Evolutionary conservation across 768 basidiomycete species (phyloP).

Genomic region (Macrocybe gigantea): DNA sequence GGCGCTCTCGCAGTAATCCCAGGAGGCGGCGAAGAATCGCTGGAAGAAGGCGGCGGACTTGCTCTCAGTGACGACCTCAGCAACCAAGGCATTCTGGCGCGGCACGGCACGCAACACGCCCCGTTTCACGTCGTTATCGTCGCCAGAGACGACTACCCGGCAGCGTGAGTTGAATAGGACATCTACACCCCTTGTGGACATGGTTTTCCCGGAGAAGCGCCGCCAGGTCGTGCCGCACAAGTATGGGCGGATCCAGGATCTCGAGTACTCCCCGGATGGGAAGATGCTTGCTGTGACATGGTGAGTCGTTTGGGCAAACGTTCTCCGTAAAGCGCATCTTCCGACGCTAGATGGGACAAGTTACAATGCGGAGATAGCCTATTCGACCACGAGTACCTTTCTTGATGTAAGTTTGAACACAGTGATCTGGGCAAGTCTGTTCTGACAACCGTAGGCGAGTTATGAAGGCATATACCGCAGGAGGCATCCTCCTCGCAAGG

Average conservation of each 20-base stretch:
- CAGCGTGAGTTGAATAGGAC: too few species aligned
- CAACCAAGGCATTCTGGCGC: not conserved
- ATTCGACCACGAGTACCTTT: constrained; percentile 3
- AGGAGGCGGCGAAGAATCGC: not conserved
- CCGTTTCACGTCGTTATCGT: not conserved
- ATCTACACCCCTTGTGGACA: not conserved
- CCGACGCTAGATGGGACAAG: not conserved
- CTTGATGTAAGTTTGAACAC: not conserved
- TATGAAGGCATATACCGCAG: not conserved
- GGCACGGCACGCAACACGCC: not conserved
- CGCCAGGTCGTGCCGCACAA: not conserved
- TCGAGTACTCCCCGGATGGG: constrained; percentile 11
- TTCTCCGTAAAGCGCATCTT: not conserved
- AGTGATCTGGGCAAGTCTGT: not conserved
- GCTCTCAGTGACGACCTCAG: not conserved
- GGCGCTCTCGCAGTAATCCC: not conserved
- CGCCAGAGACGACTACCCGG: too few species aligned
- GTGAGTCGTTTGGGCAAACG: not conserved
- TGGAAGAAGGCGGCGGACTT: not conserved
- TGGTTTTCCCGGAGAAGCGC: not conserved
- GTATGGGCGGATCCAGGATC: constrained; percentile 6
- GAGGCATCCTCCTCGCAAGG: not conserved
- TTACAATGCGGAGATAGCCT: not conserved
- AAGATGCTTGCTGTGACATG: constrained; percentile 5
- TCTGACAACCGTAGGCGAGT: not conserved